phyloP scores from a whole-genome alignment of 2,329 filamentous ascomycete genomes.

The Fusarium siculi region DNA sequence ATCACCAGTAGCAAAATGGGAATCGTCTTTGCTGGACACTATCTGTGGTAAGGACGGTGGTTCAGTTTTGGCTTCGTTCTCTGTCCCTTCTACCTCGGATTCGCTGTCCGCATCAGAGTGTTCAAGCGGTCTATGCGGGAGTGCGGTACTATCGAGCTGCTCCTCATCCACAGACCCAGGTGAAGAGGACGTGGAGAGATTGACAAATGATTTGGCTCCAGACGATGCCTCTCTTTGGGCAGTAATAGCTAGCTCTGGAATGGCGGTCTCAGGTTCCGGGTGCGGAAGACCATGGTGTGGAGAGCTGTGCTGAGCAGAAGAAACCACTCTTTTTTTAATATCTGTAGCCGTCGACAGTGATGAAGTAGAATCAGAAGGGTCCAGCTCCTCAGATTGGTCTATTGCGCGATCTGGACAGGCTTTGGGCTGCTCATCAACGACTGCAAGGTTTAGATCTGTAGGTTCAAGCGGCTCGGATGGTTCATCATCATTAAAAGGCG shows the following conservation, averaged over 20 bases:
- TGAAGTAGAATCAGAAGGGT: slow-evolving; percentile 2
- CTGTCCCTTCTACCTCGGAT: background rate
- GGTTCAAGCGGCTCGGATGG: background rate
- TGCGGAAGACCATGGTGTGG: background rate
- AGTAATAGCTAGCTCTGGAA: background rate
- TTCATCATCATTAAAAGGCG: slow-evolving; percentile 4
- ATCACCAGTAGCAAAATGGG: background rate
- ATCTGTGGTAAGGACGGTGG: background rate
- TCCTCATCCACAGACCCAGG: background rate
- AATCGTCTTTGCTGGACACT: background rate
- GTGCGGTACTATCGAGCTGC: background rate
- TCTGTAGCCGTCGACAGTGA: background rate
- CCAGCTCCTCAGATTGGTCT: background rate
- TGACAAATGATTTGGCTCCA: background rate
- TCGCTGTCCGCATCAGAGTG: slow-evolving; percentile 16
- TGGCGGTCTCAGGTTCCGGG: background rate
- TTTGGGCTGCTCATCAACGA: background rate
- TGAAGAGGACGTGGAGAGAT: background rate
- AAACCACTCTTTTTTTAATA: background rate
- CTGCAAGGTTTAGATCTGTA: background rate
- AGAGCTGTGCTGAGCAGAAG: background rate
- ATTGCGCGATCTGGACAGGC: background rate
- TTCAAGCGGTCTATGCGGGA: background rate
- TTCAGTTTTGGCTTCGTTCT: background rate
- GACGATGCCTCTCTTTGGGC: background rate